Conservation (phyloP, 352 stramenopile genomes). For the Pythium guiyangense region DNA sequence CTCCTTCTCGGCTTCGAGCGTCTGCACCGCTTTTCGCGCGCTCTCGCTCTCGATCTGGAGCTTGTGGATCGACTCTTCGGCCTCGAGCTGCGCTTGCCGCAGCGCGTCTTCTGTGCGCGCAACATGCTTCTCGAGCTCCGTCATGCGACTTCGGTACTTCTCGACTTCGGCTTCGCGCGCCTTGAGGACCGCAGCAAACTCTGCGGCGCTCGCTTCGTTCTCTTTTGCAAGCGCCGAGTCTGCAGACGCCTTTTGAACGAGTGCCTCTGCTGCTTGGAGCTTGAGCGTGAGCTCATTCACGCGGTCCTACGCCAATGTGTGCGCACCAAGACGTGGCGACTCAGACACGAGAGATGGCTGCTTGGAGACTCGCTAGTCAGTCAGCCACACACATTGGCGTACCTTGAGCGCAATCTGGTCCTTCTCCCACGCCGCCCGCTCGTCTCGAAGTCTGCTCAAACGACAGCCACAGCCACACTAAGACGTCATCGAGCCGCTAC, state of each 20-base stretch:
- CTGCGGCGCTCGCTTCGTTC: slow-evolving; percentile 13
- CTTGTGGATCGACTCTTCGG: slow-evolving; percentile 47
- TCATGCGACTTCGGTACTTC: slow-evolving; percentile 33
- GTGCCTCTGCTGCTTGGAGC: slow-evolving; percentile 46
- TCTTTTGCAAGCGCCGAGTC: slow-evolving; percentile 15
- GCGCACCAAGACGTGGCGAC: too few relatives aligned
- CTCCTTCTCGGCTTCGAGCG: slow-evolving; percentile 52
- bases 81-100: slow-evolving; percentile 24
- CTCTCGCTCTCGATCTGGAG: slow-evolving; percentile 47
- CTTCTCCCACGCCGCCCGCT: slow-evolving; percentile 43
- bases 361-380: not conserved
- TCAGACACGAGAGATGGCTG: not conserved
- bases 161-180: slow-evolving; percentile 41
- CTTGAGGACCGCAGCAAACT: slow-evolving; percentile 29
- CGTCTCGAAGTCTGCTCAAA: slow-evolving; percentile 41
- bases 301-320: slow-evolving; percentile 22
- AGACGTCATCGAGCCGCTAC: not conserved
- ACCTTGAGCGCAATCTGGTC: slow-evolving; percentile 48
- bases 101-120: slow-evolving; percentile 42
- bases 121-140: slow-evolving; percentile 50
- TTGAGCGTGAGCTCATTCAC: slow-evolving; percentile 48
- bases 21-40: slow-evolving; percentile 35
- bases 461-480: not conserved
- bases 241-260: slow-evolving; percentile 24
- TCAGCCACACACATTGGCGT: not conserved